A percentile compares a stretch with the other conserved stretches of the same genome.
These are phyloP conservation scores for Capsicum baccatum DNA, from an alignment of 257 asterid genomes.

Conservation along the genomic window DNA sequence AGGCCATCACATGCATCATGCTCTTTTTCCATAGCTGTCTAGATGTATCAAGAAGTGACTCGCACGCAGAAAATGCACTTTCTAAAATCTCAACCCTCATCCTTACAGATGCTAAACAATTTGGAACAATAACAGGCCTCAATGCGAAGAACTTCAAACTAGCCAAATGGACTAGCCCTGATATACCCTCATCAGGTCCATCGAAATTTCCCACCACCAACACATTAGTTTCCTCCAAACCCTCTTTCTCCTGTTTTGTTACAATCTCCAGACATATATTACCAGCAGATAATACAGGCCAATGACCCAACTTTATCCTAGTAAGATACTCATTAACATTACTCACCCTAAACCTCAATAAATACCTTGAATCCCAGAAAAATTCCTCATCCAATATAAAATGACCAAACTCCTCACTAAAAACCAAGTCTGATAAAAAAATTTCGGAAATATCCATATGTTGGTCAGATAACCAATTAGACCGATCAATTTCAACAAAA, in stretches of 20 bases:
- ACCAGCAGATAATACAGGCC: constrained; percentile 76
- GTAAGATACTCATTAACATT: constrained; percentile 63
- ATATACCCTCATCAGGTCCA: constrained; percentile 82
- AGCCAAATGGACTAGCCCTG: constrained; percentile 83
- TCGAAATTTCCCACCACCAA: constrained; percentile 75
- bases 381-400: constrained; percentile 56
- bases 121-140: constrained; percentile 60
- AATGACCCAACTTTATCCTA: constrained; percentile 85
- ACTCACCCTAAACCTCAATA: constrained; percentile 68
- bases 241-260: constrained; percentile 46
- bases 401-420: constrained; percentile 56
- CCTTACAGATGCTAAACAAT: constrained; percentile 51
- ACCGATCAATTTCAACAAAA: constrained; percentile 64
- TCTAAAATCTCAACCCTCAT: constrained; percentile 76
- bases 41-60: constrained; percentile 71
- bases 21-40: constrained; percentile 93
- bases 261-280: constrained; percentile 63
- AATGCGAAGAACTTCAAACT: constrained; percentile 78
- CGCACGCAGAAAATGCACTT: constrained; percentile 67
- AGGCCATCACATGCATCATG: constrained; percentile 82
- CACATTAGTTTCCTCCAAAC: constrained; percentile 50
- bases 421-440: constrained; percentile 63
- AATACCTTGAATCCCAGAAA: constrained; percentile 49
- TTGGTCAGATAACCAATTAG: constrained; percentile 64
- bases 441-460: constrained; percentile 81